Conservation (phyloP, 495 filamentous ascomycete genomes). For the Neurospora sp. region DNA sequence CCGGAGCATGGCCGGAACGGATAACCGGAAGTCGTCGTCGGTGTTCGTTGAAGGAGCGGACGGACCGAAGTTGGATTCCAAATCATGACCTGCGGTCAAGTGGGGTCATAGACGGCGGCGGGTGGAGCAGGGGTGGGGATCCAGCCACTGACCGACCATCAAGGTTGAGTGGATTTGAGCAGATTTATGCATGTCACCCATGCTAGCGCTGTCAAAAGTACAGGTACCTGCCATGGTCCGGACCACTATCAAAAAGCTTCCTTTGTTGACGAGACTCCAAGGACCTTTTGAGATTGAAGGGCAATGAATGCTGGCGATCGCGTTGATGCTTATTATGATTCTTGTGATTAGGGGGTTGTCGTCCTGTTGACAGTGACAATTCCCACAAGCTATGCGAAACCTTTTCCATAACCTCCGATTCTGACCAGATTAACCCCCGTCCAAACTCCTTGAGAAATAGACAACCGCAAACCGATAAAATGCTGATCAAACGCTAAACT, state of each 20-base stretch:
- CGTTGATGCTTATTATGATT: background rate
- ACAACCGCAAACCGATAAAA: background rate
- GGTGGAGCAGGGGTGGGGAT: background rate
- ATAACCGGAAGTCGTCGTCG: background rate
- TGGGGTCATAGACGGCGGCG: background rate
- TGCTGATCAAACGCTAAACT: background rate
- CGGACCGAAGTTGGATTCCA: background rate
- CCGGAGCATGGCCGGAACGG: background rate
- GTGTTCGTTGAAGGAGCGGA: background rate
- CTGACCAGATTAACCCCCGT: background rate
- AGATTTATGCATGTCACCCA: constrained; percentile 12
- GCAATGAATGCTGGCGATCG: background rate
- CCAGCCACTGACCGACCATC: background rate
- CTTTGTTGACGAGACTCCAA: background rate
- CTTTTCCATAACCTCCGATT: background rate
- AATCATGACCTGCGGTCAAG: background rate
- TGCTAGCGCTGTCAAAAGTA: constrained; percentile 2
- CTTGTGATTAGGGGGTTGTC: background rate
- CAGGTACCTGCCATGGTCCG: constrained; percentile 4
- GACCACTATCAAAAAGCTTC: constrained; percentile 1
- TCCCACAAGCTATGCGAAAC: background rate
- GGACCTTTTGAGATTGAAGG: background rate
- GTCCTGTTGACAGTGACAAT: background rate
- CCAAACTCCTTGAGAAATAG: background rate
- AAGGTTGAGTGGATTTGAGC: constrained; percentile 20